A percentile compares a stretch with the other conserved stretches of the same genome.
These are phyloP conservation scores for Juglanconis juglandina DNA, from an alignment of 2,329 filamentous ascomycete species.

Conservation along the genomic window DNA sequence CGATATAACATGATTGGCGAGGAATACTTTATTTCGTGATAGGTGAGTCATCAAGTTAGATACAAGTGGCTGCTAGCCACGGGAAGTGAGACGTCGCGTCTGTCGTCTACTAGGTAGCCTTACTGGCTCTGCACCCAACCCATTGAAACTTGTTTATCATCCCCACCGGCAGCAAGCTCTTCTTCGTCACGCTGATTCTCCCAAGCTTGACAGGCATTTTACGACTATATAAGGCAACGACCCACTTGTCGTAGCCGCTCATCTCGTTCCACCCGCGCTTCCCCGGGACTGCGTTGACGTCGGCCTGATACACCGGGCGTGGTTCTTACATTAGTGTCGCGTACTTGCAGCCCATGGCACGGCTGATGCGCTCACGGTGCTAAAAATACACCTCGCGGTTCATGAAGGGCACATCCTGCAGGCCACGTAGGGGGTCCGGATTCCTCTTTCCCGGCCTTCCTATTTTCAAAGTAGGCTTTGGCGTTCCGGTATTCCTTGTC, in stretches of 20 bases:
- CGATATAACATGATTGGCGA: too few relatives aligned
- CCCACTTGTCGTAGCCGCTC: conserved; percentile 34
- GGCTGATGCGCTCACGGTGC: conserved; percentile 32
- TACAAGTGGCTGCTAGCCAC: too few relatives aligned
- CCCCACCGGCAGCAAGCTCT: conserved; percentile 37
- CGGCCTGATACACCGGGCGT: conserved; percentile 20
- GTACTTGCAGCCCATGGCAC: conserved; percentile 26
- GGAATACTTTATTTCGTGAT: too few relatives aligned
- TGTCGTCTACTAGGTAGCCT: too few relatives aligned
- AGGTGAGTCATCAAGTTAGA: too few relatives aligned
- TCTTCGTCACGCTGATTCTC: conserved; percentile 36
- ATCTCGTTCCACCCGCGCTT: conserved; percentile 13
- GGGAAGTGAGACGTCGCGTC: too few relatives aligned
- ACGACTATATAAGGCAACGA: conserved; percentile 33
- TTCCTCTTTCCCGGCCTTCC: neutral
- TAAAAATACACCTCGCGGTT: conserved; percentile 35
- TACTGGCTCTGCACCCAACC: conserved; percentile 27
- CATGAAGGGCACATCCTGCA: conserved; percentile 31
- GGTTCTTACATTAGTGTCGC: conserved; percentile 27
- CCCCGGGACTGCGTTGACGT: conserved; percentile 20
- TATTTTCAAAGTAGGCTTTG: conserved; percentile 31
- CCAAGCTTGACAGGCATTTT: conserved; percentile 39
- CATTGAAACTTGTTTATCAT: conserved; percentile 37
- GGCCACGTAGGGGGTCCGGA: conserved; percentile 10
- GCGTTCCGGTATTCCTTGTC: conserved; percentile 29